Percentiles rank a stretch among this genome's conserved stretches.
Evolutionary conservation across 768 basidiomycete species (phyloP).

Genomic region (Zangia roseola): DNA sequence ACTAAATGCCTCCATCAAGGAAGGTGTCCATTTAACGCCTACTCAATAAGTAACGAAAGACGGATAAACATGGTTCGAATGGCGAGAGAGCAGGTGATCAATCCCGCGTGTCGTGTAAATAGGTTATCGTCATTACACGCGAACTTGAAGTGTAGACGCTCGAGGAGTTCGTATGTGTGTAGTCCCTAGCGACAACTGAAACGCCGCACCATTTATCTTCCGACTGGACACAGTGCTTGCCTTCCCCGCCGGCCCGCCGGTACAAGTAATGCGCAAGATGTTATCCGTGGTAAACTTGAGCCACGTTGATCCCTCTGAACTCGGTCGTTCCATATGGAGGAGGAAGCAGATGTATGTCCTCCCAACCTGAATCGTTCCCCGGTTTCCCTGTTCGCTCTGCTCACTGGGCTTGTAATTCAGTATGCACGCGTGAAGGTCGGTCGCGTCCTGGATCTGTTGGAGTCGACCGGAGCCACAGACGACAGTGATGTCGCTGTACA

Average conservation of each 20-base stretch:
- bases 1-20: no score
- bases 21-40: no score
- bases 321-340: constrained; percentile 7
- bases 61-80: no score
- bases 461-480: constrained; percentile 18
- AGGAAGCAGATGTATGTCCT: constrained; percentile 24
- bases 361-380: constrained; percentile 17
- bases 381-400: not conserved
- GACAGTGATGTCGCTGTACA: constrained; percentile 13
- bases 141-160: not conserved
- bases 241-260: not conserved
- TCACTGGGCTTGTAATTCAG: constrained; percentile 19
- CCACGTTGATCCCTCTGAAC: constrained; percentile 14
- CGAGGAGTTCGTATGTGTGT: constrained; percentile 15
- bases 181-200: constrained; percentile 11
- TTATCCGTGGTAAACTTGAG: constrained; percentile 27
- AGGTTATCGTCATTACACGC: not conserved
- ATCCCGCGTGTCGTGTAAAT: no score
- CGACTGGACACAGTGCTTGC: not conserved
- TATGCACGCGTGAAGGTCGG: constrained; percentile 20
- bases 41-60: no score
- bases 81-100: no score
- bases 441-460: constrained; percentile 5
- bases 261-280: constrained; percentile 16
- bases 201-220: not conserved